Evolutionary conservation across 2,329 filamentous ascomycete species (phyloP), one percentile per base, ranked within the genome.

Genomic region (Xylariaceae sp.): DNA sequence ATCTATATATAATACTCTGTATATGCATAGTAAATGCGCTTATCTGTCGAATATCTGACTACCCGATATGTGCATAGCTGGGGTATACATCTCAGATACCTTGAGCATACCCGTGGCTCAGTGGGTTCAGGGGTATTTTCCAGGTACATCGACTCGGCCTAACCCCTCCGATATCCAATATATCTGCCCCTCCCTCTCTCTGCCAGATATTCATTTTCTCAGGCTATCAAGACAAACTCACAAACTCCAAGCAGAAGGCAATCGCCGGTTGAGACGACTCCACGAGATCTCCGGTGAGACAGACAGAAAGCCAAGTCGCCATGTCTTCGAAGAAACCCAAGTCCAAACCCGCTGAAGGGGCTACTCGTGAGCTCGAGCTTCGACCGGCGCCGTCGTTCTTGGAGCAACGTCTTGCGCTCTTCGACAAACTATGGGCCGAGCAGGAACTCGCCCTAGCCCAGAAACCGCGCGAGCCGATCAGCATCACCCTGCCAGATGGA

Each of bases 401-500:
- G 74, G 88, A 96, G 70, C 85, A 87, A 70, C 79, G 96, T 62
- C 95, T 60, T 34, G 41, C 55, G 5, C 51, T 60, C 10, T 60
- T 60, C 51, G 55, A 60, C 22, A 56, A 54, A 49, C 51, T 60
- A 18, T 60, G 51, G 58, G 22, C 13, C 34, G 56, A 54, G 39
- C 54, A 57, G 32, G 41, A 44, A 8, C 18, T 50, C 6, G 3
- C 37, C 10, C n/a, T 42, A 16, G 79, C 84, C 61, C 71, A 73
- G 64, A 86, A 87, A 73, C 85, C 88, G 37, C 85, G 85, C 63
- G 84, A 89, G 66, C 78, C 84, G 60, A 92, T 92, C 70, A 83
- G 79, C 55, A 80, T 92, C 65, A 87, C 86, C 47, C 78, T 94
- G 59, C 82, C 81, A 61, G 85, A 90, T 71, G 88, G 88, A 60